Evolutionary conservation across 352 stramenopile genomes (phyloP), one percentile per base, ranked within the genome.

Genomic region (Globisporangium lucens): DNA sequence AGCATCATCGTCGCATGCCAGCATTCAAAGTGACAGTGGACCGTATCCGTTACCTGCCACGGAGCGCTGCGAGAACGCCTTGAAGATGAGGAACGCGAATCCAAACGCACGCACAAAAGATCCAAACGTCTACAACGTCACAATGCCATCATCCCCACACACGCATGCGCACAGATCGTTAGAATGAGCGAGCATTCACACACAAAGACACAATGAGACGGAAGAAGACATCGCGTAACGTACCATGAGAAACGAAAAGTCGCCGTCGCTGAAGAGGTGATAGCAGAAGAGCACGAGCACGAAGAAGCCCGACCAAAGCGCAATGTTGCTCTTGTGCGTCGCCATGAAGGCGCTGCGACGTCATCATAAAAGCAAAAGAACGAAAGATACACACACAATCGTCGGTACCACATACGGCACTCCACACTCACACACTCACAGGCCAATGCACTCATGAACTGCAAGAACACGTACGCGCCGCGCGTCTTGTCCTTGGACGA

Each of bases 181-280:
- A 41, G 17, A 6, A 12, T 1, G n/a, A 9, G 20, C n/a, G 24
- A 24, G 15, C 53, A 27, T 2, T 22, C 6, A 38, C 33, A 55
- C 17, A 20, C 33, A 53, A 46, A 59, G 24, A 24, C 24, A 24
- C 24, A 24, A 24, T 24, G 24, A 24, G 22, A 55, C 10, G 17
- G 1, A 27, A 17, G 22, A 13, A n/a, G 4, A 55, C 33, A 24
- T 56, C 67, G 57, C 60, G 24, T 24, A 24, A 24, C 24, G 24
- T 24, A 98, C 91, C 94, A 99, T 98, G 15, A 99, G 84, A 75
- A 99, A 99, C 52, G 96, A 99, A 76, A 99, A 99, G 77, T 99
- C 97, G 36, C 97, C 97, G 75, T 98, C 96, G 49, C 93, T 98
- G 64, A 99, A 91, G 51, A 99, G 82, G 75, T 98, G 95, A 77